Evolutionary conservation across 305 asterid genomes (phyloP), one percentile per base, ranked within the genome.

Genomic region (Petunia hybrid): DNA sequence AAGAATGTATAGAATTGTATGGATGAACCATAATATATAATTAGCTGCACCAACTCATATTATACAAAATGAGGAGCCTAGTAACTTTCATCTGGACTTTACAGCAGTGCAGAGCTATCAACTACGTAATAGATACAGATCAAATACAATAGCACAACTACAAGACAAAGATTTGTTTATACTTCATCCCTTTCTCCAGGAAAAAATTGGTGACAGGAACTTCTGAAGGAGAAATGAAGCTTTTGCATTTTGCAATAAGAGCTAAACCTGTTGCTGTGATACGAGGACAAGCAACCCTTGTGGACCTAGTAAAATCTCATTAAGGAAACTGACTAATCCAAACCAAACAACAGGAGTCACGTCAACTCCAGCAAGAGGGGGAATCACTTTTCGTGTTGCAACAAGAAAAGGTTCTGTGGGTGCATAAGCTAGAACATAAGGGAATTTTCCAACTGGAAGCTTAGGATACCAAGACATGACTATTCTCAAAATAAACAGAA

Each of bases 291-390:
- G 95, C 65, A 92, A 89, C 22, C 97, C 98, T 76, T 93, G 97
- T 0, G 98, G 98, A 48, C 98, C 97, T 4, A 93, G 91, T 39
- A 95, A 82, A 68, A 95, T 92, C 66, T 93, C 99, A 82, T 90
- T 95, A 4, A 92, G 85, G 77, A 95, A 95, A 86, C 95, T 95
- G 74, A 93, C 71, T 86, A 95, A 66, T 31, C 91, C 97, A 80
- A 95, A 95, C 97, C 97, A 95, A 83, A 95, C 97, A 35, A 95
- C 97, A 43, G 97, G 99, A 22, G 98, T 91, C 2, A 95, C 96
- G 84, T 95, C 98, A 8, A 94, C 97, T 71, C 97, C 97, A 46
- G 86, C 98, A 35, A 95, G 87, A 1, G 99, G 97, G 2, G 92
- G 93, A 46, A 95, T 94, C 85, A 91, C 48, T 89, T 91, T 91